phyloP scores from a whole-genome alignment of 192 early-diverging fungal genomes.

The Coemansia asiatica region DNA sequence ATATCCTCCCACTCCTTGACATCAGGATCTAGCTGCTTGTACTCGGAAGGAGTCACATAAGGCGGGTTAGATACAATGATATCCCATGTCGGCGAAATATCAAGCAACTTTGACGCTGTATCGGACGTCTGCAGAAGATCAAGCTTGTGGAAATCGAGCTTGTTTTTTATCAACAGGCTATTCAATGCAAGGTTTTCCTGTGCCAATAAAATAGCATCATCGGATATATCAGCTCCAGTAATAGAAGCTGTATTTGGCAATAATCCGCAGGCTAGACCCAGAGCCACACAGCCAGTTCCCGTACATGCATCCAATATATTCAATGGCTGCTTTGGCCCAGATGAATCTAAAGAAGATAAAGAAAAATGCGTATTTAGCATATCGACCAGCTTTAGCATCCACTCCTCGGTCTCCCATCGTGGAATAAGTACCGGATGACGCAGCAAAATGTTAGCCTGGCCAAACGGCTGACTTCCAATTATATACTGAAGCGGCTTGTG shows the following conservation, averaged over 20 bases:
- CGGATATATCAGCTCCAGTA: constrained; percentile 66
- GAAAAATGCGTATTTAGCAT: constrained; percentile 42
- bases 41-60: constrained; percentile 76
- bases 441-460: constrained; percentile 67
- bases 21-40: constrained; percentile 62
- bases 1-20: constrained; percentile 89
- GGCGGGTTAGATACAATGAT: constrained; percentile 91
- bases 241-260: constrained; percentile 47
- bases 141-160: constrained; percentile 51
- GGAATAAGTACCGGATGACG: constrained; percentile 83
- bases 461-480: constrained; percentile 84
- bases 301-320: constrained; percentile 85
- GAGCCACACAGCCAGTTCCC: constrained; percentile 82
- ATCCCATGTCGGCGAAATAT: constrained; percentile 52
- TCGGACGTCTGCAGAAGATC: constrained; percentile 54
- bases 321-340: constrained; percentile 27
- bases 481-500: constrained; percentile 94
- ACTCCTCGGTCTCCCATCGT: constrained; percentile 94
- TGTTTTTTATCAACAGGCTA: constrained; percentile 24
- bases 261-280: constrained; percentile 67
- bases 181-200: constrained; percentile 52
- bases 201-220: constrained; percentile 65
- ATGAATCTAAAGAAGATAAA: neutral
- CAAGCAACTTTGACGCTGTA: constrained; percentile 8
- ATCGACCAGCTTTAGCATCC: constrained; percentile 64